Evolutionary conservation across 345 rosid genomes (phyloP), one percentile per base, ranked within the genome.

Genomic region (Heritiera littoralis): DNA sequence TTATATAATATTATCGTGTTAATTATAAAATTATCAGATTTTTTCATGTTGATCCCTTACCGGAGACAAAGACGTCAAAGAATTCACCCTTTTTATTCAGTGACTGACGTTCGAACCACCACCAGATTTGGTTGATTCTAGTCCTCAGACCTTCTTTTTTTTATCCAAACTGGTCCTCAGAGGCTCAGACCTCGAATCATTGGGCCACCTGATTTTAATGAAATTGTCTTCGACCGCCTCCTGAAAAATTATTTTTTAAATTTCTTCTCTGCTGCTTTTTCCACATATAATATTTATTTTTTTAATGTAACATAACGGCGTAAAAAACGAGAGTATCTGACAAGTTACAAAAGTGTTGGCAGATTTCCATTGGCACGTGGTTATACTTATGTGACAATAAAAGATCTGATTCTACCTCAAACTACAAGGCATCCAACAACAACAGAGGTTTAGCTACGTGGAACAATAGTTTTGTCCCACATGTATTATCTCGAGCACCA

Each of bases 351-450:
- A 17, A 28, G 66, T 7, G 28, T 38, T 2, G 28, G 13, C 48
- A 3, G 9, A 17, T 18, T 15, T 10, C 13, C 28, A 30, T 28
- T 66, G 55, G 14, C 41, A 71, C 75, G 59, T 49, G 43, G 43
- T 30, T 5, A 67, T 17, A 41, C 14, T n/a, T 43, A 4, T 2
- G 54, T 43, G 52, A 20, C 51, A 43, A 11, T 71, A 49, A 71
- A 71, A 71, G 23, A 71, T 71, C 9, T 51, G 59, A 71, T 28
- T 71, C 75, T 8, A 49, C 13, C 75, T 20, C 43, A 71, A 71
- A 49, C 43, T 0, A 51, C 75, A 49, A 28, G 45, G 20, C 60
- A 49, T 15, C 23, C 52, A 43, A 43, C 35, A 45, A n/a, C 52
- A 30, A 15, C 23, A 14, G 0, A 4, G 45, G 14, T 14, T 49